phyloP scores from a whole-genome alignment of 2,329 filamentous ascomycete species.

The Mycosphaerella arachidis region DNA sequence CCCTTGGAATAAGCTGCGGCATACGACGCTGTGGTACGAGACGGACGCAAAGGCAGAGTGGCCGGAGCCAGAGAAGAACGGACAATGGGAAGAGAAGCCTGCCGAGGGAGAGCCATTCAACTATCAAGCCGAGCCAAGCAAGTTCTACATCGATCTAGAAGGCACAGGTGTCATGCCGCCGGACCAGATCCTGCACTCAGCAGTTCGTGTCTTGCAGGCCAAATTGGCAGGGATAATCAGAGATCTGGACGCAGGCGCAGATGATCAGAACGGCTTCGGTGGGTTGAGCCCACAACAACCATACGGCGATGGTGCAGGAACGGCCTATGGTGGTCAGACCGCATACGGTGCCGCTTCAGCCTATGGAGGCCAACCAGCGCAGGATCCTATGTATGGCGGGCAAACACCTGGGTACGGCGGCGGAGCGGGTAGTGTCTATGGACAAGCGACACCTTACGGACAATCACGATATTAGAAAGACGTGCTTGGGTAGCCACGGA shows the following conservation, averaged over 20 bases:
- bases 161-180: constrained; percentile 82
- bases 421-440: constrained; percentile 56
- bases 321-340: constrained; percentile 62
- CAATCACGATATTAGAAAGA: constrained; percentile 2
- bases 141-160: constrained; percentile 92
- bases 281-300: constrained; percentile 50
- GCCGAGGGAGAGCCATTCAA: constrained; percentile 84
- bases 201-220: constrained; percentile 81
- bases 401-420: constrained; percentile 61
- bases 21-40: constrained; percentile 95
- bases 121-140: constrained; percentile 73
- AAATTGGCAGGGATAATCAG: constrained; percentile 81
- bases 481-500: background rate
- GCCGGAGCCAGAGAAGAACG: constrained; percentile 49
- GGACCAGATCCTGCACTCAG: constrained; percentile 81
- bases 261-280: constrained; percentile 52
- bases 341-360: constrained; percentile 63
- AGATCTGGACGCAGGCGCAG: constrained; percentile 54
- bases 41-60: constrained; percentile 49
- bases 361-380: constrained; percentile 45
- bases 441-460: constrained; percentile 34
- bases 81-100: constrained; percentile 71
- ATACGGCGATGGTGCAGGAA: constrained; percentile 58
- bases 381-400: constrained; percentile 47
- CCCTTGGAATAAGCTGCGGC: constrained; percentile 89